These are phyloP conservation scores for Basipetospora chlamydospora DNA, from an alignment of 2,329 filamentous ascomycete species.

Conservation along the genomic window DNA sequence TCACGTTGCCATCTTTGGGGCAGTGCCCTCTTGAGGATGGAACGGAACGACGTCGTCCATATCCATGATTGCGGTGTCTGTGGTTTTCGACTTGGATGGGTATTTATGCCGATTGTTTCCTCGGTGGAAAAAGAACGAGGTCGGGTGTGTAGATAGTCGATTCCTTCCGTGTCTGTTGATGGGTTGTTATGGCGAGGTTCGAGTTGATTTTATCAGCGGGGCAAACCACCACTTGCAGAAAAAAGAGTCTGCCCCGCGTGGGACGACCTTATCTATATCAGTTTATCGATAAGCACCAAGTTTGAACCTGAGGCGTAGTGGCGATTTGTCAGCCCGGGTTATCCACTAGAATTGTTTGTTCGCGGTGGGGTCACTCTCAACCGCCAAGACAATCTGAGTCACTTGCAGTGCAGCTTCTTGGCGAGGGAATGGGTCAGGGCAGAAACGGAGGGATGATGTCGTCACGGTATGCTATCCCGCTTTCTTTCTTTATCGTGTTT, in stretches of 20 bases:
- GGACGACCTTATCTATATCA: too few relatives aligned
- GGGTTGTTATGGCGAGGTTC: neutral
- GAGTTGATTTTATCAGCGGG: neutral
- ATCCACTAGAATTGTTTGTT: too few relatives aligned
- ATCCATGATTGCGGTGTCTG: constrained; percentile 24
- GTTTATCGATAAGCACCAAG: constrained; percentile 2
- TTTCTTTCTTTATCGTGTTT: neutral
- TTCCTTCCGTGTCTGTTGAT: too few relatives aligned
- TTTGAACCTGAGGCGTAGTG: too few relatives aligned
- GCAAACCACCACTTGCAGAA: neutral
- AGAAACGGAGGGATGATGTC: constrained; percentile 4
- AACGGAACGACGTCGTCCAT: constrained; percentile 27
- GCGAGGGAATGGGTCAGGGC: too few relatives aligned
- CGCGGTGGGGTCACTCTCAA: too few relatives aligned
- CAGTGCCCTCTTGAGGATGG: neutral
- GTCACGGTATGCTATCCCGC: neutral
- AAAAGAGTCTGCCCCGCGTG: constrained; percentile 5
- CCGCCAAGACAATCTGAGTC: too few relatives aligned
- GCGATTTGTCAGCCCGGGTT: neutral
- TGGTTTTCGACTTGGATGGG: too few relatives aligned
- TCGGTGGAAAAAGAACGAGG: too few relatives aligned
- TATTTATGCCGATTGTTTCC: too few relatives aligned
- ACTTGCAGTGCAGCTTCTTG: too few relatives aligned
- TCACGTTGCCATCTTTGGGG: constrained; percentile 22
- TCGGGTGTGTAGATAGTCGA: too few relatives aligned